These are phyloP conservation scores for Trichoderma asperelloides DNA, from an alignment of 495 filamentous ascomycete species.

Conservation along the genomic window DNA sequence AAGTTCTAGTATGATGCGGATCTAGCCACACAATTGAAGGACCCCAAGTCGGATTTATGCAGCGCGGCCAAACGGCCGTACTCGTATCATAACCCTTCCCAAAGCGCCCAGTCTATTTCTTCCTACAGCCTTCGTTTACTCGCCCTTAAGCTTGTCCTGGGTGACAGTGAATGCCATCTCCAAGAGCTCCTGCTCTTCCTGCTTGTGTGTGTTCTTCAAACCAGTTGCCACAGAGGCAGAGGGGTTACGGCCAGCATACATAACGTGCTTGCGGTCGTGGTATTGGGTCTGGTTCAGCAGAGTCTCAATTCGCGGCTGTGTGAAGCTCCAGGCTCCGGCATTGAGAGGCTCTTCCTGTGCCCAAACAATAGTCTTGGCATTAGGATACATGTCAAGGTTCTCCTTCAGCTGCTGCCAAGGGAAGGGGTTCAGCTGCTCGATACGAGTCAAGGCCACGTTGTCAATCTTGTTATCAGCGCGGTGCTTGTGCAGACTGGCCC, in stretches of 20 bases:
- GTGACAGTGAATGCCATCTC: conserved; percentile 56
- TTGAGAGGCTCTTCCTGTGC: conserved; percentile 95
- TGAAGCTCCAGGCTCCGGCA: conserved; percentile 90
- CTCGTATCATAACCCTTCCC: too few relatives aligned
- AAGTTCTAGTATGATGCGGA: too few relatives aligned
- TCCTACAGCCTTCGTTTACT: conserved; percentile 29
- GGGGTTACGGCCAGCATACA: conserved; percentile 89
- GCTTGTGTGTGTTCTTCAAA: conserved; percentile 75
- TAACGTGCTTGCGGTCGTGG: conserved; percentile 88
- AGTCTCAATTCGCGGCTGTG: conserved; percentile 92
- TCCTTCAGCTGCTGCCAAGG: conserved; percentile 93
- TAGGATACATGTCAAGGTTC: conserved; percentile 92
- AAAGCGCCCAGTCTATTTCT: too few relatives aligned
- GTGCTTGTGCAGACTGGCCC: conserved; percentile 81
- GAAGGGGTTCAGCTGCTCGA: conserved; percentile 98
- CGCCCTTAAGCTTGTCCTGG: conserved; percentile 64
- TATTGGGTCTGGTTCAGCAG: conserved; percentile 82
- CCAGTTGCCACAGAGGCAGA: conserved; percentile 90
- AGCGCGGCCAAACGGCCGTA: too few relatives aligned
- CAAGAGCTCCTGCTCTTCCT: conserved; percentile 89
- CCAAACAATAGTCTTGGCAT: conserved; percentile 94
- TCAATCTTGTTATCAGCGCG: conserved; percentile 75
- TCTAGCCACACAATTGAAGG: too few relatives aligned
- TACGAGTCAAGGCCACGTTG: conserved; percentile 83
- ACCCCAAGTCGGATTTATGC: too few relatives aligned